Conservation (phyloP, 2,329 filamentous ascomycete species). For the Teratosphaeria epicoccoides region DNA sequence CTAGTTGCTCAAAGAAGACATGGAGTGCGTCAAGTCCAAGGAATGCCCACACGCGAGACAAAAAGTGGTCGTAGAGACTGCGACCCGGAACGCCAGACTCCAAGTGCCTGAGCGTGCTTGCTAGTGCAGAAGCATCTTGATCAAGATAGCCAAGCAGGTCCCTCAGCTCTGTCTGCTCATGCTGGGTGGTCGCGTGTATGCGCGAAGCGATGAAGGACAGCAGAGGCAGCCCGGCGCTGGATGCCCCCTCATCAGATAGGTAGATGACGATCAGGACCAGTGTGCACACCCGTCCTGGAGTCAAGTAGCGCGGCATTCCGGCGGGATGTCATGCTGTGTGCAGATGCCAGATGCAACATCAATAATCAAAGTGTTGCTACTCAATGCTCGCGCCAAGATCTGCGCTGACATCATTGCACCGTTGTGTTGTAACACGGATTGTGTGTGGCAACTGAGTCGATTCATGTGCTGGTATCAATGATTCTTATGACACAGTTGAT, state of each 20-base stretch:
- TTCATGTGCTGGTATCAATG: too few species aligned
- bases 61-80: slow-evolving; percentile 77
- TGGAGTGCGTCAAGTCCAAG: slow-evolving; percentile 74
- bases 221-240: slow-evolving; percentile 47
- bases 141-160: slow-evolving; percentile 3
- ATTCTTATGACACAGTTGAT: too few species aligned
- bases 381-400: background rate
- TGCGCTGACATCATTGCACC: background rate
- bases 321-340: background rate
- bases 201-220: slow-evolving; percentile 70
- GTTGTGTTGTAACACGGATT: too few species aligned
- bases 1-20: slow-evolving; percentile 48
- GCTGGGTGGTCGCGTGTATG: slow-evolving; percentile 28
- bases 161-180: slow-evolving; percentile 8
- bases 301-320: slow-evolving; percentile 69
- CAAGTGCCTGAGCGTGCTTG: slow-evolving; percentile 9
- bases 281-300: slow-evolving; percentile 77
- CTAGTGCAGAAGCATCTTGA: slow-evolving; percentile 30
- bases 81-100: slow-evolving; percentile 53
- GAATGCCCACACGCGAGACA: slow-evolving; percentile 72
- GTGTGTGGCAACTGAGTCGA: too few species aligned
- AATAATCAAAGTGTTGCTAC: background rate
- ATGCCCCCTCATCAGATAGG: slow-evolving; percentile 16
- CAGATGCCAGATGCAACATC: too few species aligned
- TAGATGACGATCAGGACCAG: slow-evolving; percentile 76